Evolutionary conservation across 179 eudicot species (phyloP), one percentile per base, ranked within the genome.

Genomic region (Camellia oleifera): DNA sequence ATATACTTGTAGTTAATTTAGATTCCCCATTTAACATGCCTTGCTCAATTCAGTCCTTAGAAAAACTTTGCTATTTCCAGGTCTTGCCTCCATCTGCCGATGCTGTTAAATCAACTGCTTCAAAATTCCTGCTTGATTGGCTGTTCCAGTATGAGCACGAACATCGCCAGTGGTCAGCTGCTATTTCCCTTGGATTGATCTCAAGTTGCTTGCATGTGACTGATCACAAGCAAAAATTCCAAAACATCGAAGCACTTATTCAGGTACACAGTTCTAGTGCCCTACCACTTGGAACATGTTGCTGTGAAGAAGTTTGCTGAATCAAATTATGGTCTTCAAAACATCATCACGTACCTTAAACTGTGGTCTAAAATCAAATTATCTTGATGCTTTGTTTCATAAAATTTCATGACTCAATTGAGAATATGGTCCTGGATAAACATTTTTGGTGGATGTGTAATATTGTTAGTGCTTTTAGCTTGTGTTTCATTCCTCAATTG

Each of bases 111-210:
- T 84, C 88, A 20, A 71, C 90, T 82, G 97, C 94, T 80, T 89
- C 93, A 78, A 92, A 92, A 76, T 94, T 93, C 74, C 88, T 97
- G 77, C 85, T 90, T 79, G 86, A 77, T 69, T 97, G 98, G 98
- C 88, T 97, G 75, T 89, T 86, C 81, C 97, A 93, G 81, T 83
- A 90, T 81, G 99, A 93, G 81, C 99, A 93, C 77, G 99, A 97
- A 85, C 87, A 93, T 81, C 94, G 95, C 64, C 99, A 94, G 85
- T 97, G 99, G 99, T 85, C 99, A 63, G 97, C 99, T 71, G 99
- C 99, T 61, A 92, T 97, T 82, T 88, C 99, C 81, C 89, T 97
- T 80, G 99, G 99, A 75, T 77, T 90, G 74, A 86, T 97, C 81
- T 88, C 97, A 81, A 90, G 91, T 86, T 86, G 89, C 80, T 82